A percentile compares a stretch with the other conserved stretches of the same genome.
Evolutionary conservation across 108 stramenopile species (phyloP).

Genomic region (Skeletonema grethae): DNA sequence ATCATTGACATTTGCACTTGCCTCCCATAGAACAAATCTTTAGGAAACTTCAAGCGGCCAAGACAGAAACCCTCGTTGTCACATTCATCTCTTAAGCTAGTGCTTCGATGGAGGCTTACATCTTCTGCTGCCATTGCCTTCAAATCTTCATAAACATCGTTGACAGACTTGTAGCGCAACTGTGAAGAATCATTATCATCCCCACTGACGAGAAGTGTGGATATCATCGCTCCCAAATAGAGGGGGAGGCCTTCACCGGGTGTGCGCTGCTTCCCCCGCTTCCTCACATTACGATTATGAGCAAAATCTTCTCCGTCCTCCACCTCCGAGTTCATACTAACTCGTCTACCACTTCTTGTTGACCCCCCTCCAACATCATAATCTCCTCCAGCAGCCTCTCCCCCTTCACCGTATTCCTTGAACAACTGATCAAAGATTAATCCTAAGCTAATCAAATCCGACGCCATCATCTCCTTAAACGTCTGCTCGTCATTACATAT

Average conservation of each 20-base stretch:
- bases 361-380: neutral
- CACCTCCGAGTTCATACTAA: neutral
- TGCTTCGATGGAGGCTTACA: neutral
- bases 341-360: neutral
- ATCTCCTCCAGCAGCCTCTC: too few species aligned
- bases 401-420: neutral
- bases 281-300: conserved; percentile 7
- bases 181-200: conserved; percentile 8
- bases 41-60: conserved; percentile 4
- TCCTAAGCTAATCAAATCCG: conserved; percentile 21
- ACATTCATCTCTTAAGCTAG: conserved; percentile 1
- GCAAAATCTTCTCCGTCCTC: neutral
- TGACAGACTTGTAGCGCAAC: conserved; percentile 18
- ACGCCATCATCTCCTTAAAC: conserved; percentile 14
- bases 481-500: conserved; percentile 11
- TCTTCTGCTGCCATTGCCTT: conserved; percentile 19
- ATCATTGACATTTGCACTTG: conserved; percentile 37
- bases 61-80: neutral
- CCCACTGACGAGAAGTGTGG: conserved; percentile 15
- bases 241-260: conserved; percentile 23
- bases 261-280: conserved; percentile 21
- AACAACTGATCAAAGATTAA: conserved; percentile 22
- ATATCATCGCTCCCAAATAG: conserved; percentile 29
- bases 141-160: conserved; percentile 32
- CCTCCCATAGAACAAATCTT: conserved; percentile 31